Evolutionary conservation across 441 rosid species (phyloP), one percentile per base, ranked within the genome.

Genomic region (Croton setiger): DNA sequence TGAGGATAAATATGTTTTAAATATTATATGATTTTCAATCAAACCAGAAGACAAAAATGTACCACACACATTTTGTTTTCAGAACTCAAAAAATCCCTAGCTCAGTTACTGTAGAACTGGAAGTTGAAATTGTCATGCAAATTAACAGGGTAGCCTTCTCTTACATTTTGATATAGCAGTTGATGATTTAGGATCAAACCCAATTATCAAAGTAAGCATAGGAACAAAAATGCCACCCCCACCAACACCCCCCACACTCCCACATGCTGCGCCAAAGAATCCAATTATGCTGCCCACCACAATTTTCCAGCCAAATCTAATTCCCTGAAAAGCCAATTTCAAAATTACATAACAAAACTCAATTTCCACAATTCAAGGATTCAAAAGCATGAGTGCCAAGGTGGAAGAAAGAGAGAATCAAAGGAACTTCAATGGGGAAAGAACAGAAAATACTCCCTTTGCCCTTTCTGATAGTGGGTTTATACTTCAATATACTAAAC

Each of bases 161-260:
- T 79, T 79, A 84, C 91, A 88, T 80, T 88, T 88, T 51, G 90
- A 88, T 27, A 88, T 67, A 27, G 89, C 89, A 5, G 86, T 78
- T 18, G 91, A 80, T 35, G 93, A 84, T 71, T 88, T 88, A 37
- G 88, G 75, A 64, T 88, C 93, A 36, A 86, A 88, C 3, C 91
- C 88, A 35, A 85, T 81, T 63, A 85, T 81, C 54, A 87, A 64
- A 39, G 68, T 72, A 60, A 87, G 88, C 88, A 81, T 85, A 21
- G 89, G 92, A 71, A 87, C 87, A 56, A 84, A 87, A 73, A 85
- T 82, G 52, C 92, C 92, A 55, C 88, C 92, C 0, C 92, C 88
- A 37, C 92, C 92, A 31, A 84, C 86, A 21, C 90, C 93, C 60
- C 89, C 91, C n/a, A 83, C 88, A 60, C 89, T 86, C 51, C 93